Conservation (phyloP, 129 eudicot genomes). For the Glebionis coronaria region DNA sequence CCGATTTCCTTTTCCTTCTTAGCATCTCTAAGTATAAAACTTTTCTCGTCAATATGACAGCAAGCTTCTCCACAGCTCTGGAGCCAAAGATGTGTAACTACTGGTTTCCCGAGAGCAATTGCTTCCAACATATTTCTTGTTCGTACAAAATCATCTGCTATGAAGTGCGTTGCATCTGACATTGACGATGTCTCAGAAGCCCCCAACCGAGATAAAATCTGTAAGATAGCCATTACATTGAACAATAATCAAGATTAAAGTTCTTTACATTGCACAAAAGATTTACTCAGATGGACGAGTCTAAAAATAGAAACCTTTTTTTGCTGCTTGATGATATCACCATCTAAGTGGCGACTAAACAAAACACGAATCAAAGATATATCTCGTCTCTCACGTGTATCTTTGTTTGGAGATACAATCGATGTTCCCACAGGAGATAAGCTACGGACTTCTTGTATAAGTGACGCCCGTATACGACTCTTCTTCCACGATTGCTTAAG, state of each 20-base stretch:
- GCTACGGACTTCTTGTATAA: constrained; percentile 47
- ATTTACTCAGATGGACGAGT: constrained; percentile 5
- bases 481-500: constrained; percentile 60
- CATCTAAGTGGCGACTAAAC: constrained; percentile 88
- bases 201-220: constrained; percentile 71
- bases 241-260: constrained; percentile 2
- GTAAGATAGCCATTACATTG: constrained; percentile 15
- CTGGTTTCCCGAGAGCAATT: constrained; percentile 84
- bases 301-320: constrained; percentile 56
- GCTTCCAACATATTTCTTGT: constrained; percentile 97
- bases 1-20: constrained; percentile 81
- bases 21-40: constrained; percentile 74
- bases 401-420: constrained; percentile 35
- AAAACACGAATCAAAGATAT: constrained; percentile 51
- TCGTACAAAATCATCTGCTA: constrained; percentile 84
- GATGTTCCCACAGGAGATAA: constrained; percentile 31
- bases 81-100: constrained; percentile 83
- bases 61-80: constrained; percentile 81
- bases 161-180: constrained; percentile 86
- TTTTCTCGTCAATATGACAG: constrained; percentile 75
- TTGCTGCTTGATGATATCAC: constrained; percentile 72
- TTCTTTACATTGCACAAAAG: not conserved
- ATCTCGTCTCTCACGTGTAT: constrained; percentile 63
- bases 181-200: constrained; percentile 63
- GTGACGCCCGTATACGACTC: constrained; percentile 24